phyloP scores from a whole-genome alignment of 2,329 filamentous ascomycete genomes.

The Claviceps capensis region DNA sequence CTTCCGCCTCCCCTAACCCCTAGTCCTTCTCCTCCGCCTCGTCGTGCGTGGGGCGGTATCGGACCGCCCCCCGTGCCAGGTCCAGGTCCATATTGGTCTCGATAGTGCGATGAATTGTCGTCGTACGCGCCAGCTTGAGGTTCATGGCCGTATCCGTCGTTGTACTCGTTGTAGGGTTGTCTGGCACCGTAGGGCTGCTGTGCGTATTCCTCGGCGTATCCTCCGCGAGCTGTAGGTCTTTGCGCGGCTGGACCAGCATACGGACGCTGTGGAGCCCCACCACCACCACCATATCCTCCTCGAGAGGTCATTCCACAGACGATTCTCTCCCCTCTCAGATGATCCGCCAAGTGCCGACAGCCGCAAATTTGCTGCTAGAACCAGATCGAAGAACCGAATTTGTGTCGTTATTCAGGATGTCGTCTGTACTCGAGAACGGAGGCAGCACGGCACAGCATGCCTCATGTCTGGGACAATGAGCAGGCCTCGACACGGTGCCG shows the following conservation, averaged over 20 bases:
- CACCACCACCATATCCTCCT: slow-evolving; percentile 23
- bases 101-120: slow-evolving; percentile 17
- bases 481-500: neutral
- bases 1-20: slow-evolving; percentile 11
- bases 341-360: neutral
- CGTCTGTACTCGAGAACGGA: neutral
- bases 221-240: slow-evolving; percentile 22
- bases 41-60: slow-evolving; percentile 29
- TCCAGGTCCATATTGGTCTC: slow-evolving; percentile 25
- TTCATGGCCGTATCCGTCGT: slow-evolving; percentile 32
- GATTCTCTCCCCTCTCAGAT: neutral
- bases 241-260: slow-evolving; percentile 33
- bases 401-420: neutral
- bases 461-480: slow-evolving; percentile 2
- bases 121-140: slow-evolving; percentile 29
- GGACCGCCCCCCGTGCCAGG: slow-evolving; percentile 27
- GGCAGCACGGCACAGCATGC: neutral
- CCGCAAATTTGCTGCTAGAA: neutral
- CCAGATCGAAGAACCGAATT: neutral
- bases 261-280: slow-evolving; percentile 28
- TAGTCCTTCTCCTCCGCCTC: slow-evolving; percentile 15
- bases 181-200: slow-evolving; percentile 21
- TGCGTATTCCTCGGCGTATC: slow-evolving; percentile 16
- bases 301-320: slow-evolving; percentile 35
- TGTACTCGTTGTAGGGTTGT: slow-evolving; percentile 32